phyloP scores from a whole-genome alignment of 176 grass and related monocot genomes.

The Miscanthus lutarioriparius region DNA sequence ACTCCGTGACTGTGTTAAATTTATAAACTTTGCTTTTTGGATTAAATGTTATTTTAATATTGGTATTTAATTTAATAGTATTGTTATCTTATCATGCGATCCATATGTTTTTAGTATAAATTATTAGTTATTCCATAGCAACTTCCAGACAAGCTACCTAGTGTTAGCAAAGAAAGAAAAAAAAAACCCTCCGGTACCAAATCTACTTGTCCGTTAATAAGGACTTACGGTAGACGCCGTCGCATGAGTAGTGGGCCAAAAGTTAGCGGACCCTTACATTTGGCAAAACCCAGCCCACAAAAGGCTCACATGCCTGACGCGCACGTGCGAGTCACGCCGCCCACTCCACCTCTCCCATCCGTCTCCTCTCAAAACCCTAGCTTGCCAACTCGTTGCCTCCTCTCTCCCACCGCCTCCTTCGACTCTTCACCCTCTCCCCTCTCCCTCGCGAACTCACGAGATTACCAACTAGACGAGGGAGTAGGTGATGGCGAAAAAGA shows the following conservation, averaged over 20 bases:
- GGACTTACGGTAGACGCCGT: not conserved
- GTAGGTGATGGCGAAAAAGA: slow-evolving; percentile 64
- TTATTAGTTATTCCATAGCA: too few relatives aligned
- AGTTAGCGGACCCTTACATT: not conserved
- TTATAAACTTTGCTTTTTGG: too few relatives aligned
- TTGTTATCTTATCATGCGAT: too few relatives aligned
- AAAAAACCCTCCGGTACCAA: too few relatives aligned
- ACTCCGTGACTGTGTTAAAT: too few relatives aligned
- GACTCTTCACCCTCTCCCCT: not conserved
- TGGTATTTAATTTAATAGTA: too few relatives aligned
- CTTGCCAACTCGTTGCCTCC: not conserved
- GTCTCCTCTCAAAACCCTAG: slow-evolving; percentile 41
- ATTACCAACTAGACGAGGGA: not conserved
- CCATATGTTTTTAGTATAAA: too few relatives aligned
- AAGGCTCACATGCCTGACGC: not conserved
- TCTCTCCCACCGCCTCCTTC: not conserved
- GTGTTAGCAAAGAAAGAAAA: too few relatives aligned
- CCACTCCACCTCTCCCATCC: not conserved
- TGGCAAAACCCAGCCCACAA: not conserved
- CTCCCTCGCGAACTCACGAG: not conserved
- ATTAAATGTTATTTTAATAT: too few relatives aligned
- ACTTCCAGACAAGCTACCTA: too few relatives aligned
- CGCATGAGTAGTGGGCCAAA: not conserved
- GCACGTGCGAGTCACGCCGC: slow-evolving; percentile 10
- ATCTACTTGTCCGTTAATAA: too few relatives aligned